A percentile compares a stretch with the other conserved stretches of the same genome.
These are phyloP conservation scores for Diplosphaera chodatii DNA, from an alignment of 139 green algal genomes.

Conservation along the genomic window DNA sequence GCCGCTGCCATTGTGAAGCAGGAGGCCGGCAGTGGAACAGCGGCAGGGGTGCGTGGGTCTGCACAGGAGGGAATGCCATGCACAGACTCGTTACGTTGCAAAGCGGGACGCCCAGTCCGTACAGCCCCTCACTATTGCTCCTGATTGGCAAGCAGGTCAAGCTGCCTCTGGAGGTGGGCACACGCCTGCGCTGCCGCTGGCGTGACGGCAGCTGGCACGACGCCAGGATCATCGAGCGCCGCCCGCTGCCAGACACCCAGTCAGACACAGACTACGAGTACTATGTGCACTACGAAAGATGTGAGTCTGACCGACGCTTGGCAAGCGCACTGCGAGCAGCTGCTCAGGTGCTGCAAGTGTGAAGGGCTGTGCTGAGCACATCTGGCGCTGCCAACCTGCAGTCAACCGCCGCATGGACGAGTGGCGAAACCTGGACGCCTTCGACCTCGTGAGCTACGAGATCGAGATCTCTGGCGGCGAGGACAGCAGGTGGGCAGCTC, in stretches of 20 bases:
- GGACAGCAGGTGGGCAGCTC: constrained; percentile 10
- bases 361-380: too few relatives aligned
- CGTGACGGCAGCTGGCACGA: constrained; percentile 70
- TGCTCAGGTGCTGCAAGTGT: too few relatives aligned
- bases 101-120: neutral
- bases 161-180: constrained; percentile 80
- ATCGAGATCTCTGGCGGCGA: neutral
- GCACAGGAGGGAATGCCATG: neutral
- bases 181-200: constrained; percentile 67
- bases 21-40: neutral
- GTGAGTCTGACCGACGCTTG: constrained; percentile 4
- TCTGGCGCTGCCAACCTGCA: constrained; percentile 18
- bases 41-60: neutral
- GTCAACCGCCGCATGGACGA: constrained; percentile 97
- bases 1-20: neutral
- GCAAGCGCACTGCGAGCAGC: too few relatives aligned
- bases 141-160: constrained; percentile 40
- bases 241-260: constrained; percentile 16
- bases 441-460: constrained; percentile 56
- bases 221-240: constrained; percentile 80
- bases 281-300: constrained; percentile 92
- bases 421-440: constrained; percentile 75
- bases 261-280: constrained; percentile 72
- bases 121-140: too few relatives aligned
- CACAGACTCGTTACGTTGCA: neutral